A percentile compares a stretch with the other conserved stretches of the same genome.
Evolutionary conservation across 2,329 filamentous ascomycete species (phyloP).

Genomic region (Cordyceps farinosa): DNA sequence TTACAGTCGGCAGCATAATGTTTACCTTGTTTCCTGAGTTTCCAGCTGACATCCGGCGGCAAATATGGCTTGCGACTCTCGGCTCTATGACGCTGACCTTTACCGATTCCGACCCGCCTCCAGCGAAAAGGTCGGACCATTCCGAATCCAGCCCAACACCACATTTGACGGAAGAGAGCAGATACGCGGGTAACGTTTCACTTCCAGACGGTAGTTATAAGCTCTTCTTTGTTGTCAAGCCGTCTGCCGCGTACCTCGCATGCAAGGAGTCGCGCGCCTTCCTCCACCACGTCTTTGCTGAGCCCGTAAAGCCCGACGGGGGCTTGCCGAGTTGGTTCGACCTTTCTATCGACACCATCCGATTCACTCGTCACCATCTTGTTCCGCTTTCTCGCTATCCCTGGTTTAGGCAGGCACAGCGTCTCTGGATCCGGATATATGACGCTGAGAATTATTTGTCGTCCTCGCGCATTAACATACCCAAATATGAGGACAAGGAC

Average conservation of each 20-base stretch:
- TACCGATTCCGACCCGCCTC: neutral
- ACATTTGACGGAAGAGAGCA: neutral
- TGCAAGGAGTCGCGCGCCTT: constrained; percentile 13
- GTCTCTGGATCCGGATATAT: neutral
- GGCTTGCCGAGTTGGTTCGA: constrained; percentile 10
- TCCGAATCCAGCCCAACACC: neutral
- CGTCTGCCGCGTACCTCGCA: constrained; percentile 9
- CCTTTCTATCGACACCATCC: constrained; percentile 7
- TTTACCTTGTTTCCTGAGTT: constrained; percentile 9
- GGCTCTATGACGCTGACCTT: constrained; percentile 8
- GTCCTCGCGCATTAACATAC: no score
- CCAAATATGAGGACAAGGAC: neutral
- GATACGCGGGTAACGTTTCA: neutral
- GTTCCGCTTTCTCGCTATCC: neutral
- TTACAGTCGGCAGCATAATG: neutral
- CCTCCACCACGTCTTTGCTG: constrained; percentile 8
- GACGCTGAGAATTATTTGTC: neutral
- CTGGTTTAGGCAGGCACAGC: constrained; percentile 3
- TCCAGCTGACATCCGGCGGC: constrained; percentile 7
- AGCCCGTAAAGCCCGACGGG: constrained; percentile 2
- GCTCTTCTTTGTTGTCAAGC: neutral
- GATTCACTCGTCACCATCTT: neutral
- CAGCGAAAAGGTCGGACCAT: neutral
- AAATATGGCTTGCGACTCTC: constrained; percentile 12
- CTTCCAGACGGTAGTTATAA: constrained; percentile 1